Percentiles rank a stretch among this genome's conserved stretches.
phyloP scores from a whole-genome alignment of 768 basidiomycete genomes.

The Cystofilobasidium ferigula region DNA sequence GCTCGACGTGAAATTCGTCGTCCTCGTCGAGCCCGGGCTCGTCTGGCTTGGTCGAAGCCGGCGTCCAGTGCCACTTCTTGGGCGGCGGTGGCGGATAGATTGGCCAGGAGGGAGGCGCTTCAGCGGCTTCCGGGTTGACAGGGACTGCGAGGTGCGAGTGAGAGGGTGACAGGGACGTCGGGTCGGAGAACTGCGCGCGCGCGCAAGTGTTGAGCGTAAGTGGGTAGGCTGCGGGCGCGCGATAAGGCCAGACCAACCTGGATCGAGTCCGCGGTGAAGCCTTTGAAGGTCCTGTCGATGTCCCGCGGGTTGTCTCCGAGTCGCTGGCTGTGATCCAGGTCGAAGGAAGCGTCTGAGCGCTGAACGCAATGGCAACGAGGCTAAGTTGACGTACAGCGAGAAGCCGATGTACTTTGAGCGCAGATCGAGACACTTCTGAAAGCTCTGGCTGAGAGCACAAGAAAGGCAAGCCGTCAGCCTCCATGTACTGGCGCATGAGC shows the following conservation, averaged over 20 bases:
- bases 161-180: slow-evolving; percentile 13
- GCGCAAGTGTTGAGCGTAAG: neutral
- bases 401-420: slow-evolving; percentile 89
- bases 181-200: slow-evolving; percentile 15
- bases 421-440: slow-evolving; percentile 74
- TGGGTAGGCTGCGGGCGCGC: neutral
- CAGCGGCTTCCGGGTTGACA: slow-evolving; percentile 27
- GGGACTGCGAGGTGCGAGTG: slow-evolving; percentile 15
- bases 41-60: slow-evolving; percentile 27
- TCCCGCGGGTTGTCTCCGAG: slow-evolving; percentile 91
- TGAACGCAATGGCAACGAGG: too few species aligned
- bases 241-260: slow-evolving; percentile 33
- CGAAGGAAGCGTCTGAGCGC: neutral
- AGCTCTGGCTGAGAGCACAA: slow-evolving; percentile 40
- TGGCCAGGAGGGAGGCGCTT: slow-evolving; percentile 51
- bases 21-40: slow-evolving; percentile 27
- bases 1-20: slow-evolving; percentile 42
- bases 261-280: slow-evolving; percentile 40
- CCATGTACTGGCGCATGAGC: neutral
- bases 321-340: slow-evolving; percentile 48
- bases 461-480: neutral
- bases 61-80: slow-evolving; percentile 85
- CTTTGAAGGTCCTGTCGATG: slow-evolving; percentile 66
- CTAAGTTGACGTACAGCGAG: slow-evolving; percentile 48
- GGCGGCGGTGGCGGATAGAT: slow-evolving; percentile 88